Evolutionary conservation across 179 eudicot genomes (phyloP).

Genomic region (Vitellaria paradoxa): DNA sequence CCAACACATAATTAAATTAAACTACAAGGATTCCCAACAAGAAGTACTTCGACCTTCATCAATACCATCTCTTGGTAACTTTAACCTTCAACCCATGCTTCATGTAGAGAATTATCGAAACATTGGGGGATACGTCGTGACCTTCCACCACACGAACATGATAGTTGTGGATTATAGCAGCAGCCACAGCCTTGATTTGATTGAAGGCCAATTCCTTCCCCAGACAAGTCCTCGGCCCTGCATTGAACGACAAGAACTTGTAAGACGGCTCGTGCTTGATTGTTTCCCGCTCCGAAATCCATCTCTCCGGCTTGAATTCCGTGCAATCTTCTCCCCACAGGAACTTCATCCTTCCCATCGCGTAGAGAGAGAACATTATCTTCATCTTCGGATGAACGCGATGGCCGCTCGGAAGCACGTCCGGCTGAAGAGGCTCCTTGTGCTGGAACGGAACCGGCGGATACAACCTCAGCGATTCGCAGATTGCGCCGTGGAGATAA

Average conservation of each 20-base stretch:
- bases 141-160: background rate
- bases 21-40: background rate
- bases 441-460: conserved; percentile 58
- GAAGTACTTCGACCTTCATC: background rate
- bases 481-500: conserved; percentile 48
- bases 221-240: background rate
- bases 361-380: background rate
- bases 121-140: background rate
- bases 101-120: background rate
- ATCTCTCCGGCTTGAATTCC: background rate
- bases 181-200: conserved; percentile 6
- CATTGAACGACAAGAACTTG: background rate
- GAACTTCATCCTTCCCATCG: background rate
- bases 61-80: background rate
- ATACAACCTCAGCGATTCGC: conserved; percentile 46
- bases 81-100: background rate
- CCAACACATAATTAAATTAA: too few relatives aligned
- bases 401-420: conserved; percentile 13
- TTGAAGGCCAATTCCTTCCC: background rate
- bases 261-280: background rate
- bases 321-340: background rate
- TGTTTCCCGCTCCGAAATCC: background rate
- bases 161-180: background rate
- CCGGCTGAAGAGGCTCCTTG: conserved; percentile 36
- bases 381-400: background rate